Evolutionary conservation across 257 asterid genomes (phyloP).

Genomic region (Linaria vulgaris): DNA sequence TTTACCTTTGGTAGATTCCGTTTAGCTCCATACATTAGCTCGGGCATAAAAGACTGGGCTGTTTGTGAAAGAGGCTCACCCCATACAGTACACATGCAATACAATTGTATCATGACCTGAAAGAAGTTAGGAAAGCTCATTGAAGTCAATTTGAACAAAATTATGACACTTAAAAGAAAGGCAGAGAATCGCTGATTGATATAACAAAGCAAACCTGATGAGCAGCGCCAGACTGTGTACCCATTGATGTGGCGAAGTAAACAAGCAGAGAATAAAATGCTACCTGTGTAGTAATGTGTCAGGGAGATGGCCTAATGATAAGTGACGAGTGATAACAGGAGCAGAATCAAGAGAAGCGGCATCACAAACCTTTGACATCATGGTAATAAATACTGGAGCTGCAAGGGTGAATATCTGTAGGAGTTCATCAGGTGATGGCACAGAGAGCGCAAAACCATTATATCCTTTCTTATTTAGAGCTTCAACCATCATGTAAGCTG

Average conservation of each 20-base stretch:
- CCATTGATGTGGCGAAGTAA: constrained; percentile 88
- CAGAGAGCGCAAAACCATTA: constrained; percentile 74
- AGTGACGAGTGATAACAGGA: constrained; percentile 1
- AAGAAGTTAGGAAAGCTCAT: constrained; percentile 21
- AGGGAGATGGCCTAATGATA: constrained; percentile 26
- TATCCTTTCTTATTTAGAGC: constrained; percentile 79
- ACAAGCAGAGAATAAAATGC: constrained; percentile 82
- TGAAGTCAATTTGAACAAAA: constrained; percentile 12
- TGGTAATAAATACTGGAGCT: constrained; percentile 89
- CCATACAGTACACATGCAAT: constrained; percentile 75
- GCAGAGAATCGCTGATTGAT: constrained; percentile 15
- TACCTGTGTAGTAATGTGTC: constrained; percentile 49
- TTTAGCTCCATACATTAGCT: constrained; percentile 74
- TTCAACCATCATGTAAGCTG: constrained; percentile 84
- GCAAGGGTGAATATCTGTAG: constrained; percentile 75
- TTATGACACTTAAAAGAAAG: constrained; percentile 5
- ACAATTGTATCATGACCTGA: constrained; percentile 91
- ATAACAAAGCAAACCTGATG: constrained; percentile 64
- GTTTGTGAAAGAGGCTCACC: constrained; percentile 99
- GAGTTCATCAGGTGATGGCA: constrained; percentile 71
- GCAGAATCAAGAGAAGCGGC: constrained; percentile 23
- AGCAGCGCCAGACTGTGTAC: constrained; percentile 76
- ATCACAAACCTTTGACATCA: constrained; percentile 83
- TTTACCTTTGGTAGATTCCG: constrained; percentile 75
- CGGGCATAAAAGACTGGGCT: constrained; percentile 96